phyloP scores from a whole-genome alignment of 371 early-diverging fungal genomes.

The Globomyces sp. region DNA sequence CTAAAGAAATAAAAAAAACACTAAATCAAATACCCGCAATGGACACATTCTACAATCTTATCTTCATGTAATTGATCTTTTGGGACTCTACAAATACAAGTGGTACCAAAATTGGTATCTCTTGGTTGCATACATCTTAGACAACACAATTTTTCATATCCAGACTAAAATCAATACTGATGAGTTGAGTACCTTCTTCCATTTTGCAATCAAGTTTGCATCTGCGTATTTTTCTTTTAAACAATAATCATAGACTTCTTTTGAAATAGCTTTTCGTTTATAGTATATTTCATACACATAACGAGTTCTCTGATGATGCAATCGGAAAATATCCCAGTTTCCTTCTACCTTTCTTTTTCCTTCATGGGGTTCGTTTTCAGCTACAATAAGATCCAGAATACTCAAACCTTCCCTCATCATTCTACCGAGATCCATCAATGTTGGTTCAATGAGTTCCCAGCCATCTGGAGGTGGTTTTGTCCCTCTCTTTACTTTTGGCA shows the following conservation, averaged over 20 bases:
- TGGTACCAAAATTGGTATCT: constrained; percentile 97
- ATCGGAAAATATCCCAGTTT: constrained; percentile 92
- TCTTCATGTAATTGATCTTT: constrained; percentile 85
- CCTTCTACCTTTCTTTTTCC: constrained; percentile 94
- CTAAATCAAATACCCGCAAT: constrained; percentile 73
- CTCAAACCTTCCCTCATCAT: constrained; percentile 85
- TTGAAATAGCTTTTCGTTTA: constrained; percentile 90
- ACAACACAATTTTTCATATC: constrained; percentile 98
- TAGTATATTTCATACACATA: constrained; percentile 95
- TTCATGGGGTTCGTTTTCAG: constrained; percentile 93
- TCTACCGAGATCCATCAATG: constrained; percentile 82
- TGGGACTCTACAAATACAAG: constrained; percentile 98
- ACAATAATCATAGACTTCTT: constrained; percentile 89
- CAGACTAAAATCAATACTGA: constrained; percentile 57
- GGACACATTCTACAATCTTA: constrained; percentile 87
- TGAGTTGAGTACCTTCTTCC: constrained; percentile 81
- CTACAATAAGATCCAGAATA: constrained; percentile 27
- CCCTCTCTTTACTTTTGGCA: constrained; percentile 56
- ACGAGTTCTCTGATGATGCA: constrained; percentile 96
- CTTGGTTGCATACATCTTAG: constrained; percentile 94
- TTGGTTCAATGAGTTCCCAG: constrained; percentile 94
- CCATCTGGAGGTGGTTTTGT: constrained; percentile 89
- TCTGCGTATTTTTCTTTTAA: constrained; percentile 91
- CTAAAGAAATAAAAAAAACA: neutral
- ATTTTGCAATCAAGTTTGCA: constrained; percentile 93